A percentile compares a stretch with the other conserved stretches of the same genome.
phyloP scores from a whole-genome alignment of 805 yeast genomes.

The Schizosaccharomyces osmophilus region DNA sequence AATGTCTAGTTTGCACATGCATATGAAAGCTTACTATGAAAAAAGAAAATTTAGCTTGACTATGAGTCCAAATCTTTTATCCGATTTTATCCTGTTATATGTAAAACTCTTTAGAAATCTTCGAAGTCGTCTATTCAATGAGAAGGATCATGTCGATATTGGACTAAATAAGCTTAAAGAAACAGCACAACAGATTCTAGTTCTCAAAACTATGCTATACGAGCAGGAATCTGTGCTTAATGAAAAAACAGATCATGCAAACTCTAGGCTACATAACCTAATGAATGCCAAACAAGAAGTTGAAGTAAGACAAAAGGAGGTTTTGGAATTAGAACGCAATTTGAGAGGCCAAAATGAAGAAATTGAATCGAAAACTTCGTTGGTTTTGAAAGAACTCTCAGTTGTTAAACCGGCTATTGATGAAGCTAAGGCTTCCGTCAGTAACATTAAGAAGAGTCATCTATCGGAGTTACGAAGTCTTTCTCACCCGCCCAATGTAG shows the following conservation, averaged over 20 bases:
- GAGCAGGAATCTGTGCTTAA: slow-evolving; percentile 26
- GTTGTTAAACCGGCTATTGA: slow-evolving; percentile 61
- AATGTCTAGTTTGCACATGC: no score
- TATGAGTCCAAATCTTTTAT: slow-evolving; percentile 29
- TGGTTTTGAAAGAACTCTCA: slow-evolving; percentile 40
- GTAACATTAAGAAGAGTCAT: slow-evolving; percentile 76
- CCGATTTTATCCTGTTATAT: slow-evolving; percentile 22
- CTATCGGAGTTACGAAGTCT: slow-evolving; percentile 71
- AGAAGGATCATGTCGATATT: slow-evolving; percentile 42
- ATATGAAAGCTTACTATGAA: no score
- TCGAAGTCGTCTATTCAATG: slow-evolving; percentile 29
- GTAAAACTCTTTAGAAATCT: slow-evolving; percentile 17
- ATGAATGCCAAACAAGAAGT: slow-evolving; percentile 73
- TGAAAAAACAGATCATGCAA: slow-evolving; percentile 43
- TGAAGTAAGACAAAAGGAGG: slow-evolving; percentile 64
- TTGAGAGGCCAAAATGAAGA: slow-evolving; percentile 40
- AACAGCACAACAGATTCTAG: slow-evolving; percentile 47
- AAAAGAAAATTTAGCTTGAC: not conserved
- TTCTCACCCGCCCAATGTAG: slow-evolving; percentile 75
- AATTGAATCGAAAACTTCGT: slow-evolving; percentile 23
- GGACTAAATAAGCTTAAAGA: slow-evolving; percentile 60
- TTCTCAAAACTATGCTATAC: slow-evolving; percentile 29
- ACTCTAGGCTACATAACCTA: slow-evolving; percentile 47
- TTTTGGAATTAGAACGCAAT: slow-evolving; percentile 35
- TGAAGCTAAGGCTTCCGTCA: slow-evolving; percentile 76